Conservation (phyloP, 139 green algal species). For the Micromonas pusilla region DNA sequence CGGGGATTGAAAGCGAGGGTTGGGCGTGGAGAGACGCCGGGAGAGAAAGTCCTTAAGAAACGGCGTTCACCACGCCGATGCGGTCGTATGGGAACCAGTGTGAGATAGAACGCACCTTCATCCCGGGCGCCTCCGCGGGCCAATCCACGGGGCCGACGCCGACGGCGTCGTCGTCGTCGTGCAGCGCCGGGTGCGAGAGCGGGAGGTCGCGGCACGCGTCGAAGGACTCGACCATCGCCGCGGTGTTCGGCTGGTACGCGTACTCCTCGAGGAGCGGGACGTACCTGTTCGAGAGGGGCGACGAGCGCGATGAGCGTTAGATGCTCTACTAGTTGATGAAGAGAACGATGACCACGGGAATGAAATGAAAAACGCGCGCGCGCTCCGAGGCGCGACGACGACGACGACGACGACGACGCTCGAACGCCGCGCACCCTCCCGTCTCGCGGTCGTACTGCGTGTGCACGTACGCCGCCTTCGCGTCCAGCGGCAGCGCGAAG, state of each 20-base stretch:
- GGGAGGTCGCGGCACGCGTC: not conserved
- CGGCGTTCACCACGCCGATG: too few relatives aligned
- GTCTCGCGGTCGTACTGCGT: conserved; percentile 18
- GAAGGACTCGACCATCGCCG: conserved; percentile 2
- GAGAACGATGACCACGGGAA: too few relatives aligned
- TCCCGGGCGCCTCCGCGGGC: conserved; percentile 9
- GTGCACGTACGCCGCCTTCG: conserved; percentile 6
- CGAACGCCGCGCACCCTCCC: not conserved
- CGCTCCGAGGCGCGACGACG: too few relatives aligned
- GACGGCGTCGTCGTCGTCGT: not conserved
- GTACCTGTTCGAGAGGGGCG: not conserved
- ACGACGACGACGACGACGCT: too few relatives aligned
- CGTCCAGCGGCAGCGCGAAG: not conserved
- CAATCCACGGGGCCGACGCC: conserved; percentile 13
- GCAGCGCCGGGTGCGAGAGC: not conserved
- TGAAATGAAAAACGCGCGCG: too few relatives aligned
- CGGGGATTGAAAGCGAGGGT: too few relatives aligned
- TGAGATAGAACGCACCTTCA: too few relatives aligned
- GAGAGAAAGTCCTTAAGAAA: too few relatives aligned
- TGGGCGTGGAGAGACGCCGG: too few relatives aligned
- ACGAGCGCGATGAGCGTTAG: not conserved
- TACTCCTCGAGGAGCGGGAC: conserved; percentile 19
- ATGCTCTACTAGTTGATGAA: not conserved
- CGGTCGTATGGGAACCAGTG: too few relatives aligned
- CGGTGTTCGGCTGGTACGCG: not conserved